These are phyloP conservation scores for Globisporangium cederbergense DNA, from an alignment of 352 stramenopile species.

Conservation along the genomic window DNA sequence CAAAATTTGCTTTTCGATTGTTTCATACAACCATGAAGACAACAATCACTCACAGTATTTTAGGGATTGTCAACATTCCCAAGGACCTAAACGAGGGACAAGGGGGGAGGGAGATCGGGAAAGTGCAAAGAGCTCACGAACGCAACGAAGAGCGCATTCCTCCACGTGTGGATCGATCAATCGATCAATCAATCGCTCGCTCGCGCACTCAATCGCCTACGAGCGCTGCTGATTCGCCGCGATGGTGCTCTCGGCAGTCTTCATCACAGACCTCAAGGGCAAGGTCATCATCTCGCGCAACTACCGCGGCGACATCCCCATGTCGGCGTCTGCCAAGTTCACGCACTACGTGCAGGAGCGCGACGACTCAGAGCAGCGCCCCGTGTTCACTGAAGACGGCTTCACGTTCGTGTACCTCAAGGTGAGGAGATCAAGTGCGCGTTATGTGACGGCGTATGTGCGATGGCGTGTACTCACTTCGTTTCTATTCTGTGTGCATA, in stretches of 20 bases:
- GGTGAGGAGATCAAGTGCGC: conserved; percentile 13
- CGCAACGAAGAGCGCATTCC: neutral
- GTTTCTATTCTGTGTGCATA: no score
- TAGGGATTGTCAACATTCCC: no score
- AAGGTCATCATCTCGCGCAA: conserved; percentile 99
- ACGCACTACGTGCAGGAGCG: conserved; percentile 92
- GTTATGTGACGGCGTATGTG: no score
- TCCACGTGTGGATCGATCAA: neutral
- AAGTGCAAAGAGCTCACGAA: neutral
- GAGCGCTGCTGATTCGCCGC: neutral
- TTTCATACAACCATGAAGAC: no score
- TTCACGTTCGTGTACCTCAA: conserved; percentile 96
- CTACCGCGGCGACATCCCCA: conserved; percentile 98
- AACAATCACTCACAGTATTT: no score
- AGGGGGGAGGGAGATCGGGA: neutral
- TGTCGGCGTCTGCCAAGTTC: conserved; percentile 89
- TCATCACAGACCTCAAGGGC: conserved; percentile 98
- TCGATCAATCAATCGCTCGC: neutral
- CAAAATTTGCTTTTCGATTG: no score
- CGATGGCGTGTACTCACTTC: no score
- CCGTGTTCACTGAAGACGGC: conserved; percentile 92
- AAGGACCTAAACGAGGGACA: neutral
- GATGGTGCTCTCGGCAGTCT: conserved; percentile 98
- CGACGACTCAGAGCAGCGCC: conserved; percentile 92
- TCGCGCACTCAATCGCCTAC: neutral